Conservation (phyloP, 768 basidiomycete genomes). For the Tulasnella sp. region DNA sequence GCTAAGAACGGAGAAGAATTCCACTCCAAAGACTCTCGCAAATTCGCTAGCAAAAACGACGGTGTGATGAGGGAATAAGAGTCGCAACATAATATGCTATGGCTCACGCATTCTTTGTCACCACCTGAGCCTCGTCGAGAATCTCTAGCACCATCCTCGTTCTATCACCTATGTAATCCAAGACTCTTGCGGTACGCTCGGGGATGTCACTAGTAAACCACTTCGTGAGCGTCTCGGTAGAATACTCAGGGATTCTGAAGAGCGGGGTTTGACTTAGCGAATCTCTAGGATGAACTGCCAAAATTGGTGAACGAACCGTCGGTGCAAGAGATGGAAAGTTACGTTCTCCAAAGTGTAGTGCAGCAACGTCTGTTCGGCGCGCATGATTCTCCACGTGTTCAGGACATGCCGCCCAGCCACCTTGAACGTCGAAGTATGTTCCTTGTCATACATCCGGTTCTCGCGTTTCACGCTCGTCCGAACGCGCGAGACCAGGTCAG, state of each 20-base stretch:
- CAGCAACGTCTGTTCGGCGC: slow-evolving; percentile 63
- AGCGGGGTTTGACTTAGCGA: slow-evolving; percentile 1
- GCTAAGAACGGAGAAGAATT: slow-evolving; percentile 90
- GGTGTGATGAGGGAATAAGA: neutral
- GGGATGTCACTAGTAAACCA: slow-evolving; percentile 59
- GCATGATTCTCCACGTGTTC: slow-evolving; percentile 88
- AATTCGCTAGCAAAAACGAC: slow-evolving; percentile 61
- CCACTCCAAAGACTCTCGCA: slow-evolving; percentile 92
- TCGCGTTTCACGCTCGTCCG: slow-evolving; percentile 24
- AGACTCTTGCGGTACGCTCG: slow-evolving; percentile 39
- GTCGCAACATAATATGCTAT: neutral
- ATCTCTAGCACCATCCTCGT: slow-evolving; percentile 63
- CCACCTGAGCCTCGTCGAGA: slow-evolving; percentile 65
- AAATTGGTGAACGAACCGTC: slow-evolving; percentile 42
- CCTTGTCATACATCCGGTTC: slow-evolving; percentile 57
- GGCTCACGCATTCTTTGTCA: slow-evolving; percentile 82
- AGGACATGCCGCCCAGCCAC: slow-evolving; percentile 83
- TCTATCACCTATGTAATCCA: slow-evolving; percentile 56
- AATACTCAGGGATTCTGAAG: slow-evolving; percentile 66
- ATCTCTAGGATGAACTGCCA: neutral
- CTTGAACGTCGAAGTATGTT: slow-evolving; percentile 70
- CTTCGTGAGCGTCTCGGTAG: slow-evolving; percentile 43
- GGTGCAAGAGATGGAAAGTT: slow-evolving; percentile 64
- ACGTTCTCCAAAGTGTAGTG: slow-evolving; percentile 87
- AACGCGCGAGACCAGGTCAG: slow-evolving; percentile 71